Percentiles rank a stretch among this genome's conserved stretches.
Conservation (phyloP, 1,284 basidiomycete species). For the Puccinia brachypodii region DNA sequence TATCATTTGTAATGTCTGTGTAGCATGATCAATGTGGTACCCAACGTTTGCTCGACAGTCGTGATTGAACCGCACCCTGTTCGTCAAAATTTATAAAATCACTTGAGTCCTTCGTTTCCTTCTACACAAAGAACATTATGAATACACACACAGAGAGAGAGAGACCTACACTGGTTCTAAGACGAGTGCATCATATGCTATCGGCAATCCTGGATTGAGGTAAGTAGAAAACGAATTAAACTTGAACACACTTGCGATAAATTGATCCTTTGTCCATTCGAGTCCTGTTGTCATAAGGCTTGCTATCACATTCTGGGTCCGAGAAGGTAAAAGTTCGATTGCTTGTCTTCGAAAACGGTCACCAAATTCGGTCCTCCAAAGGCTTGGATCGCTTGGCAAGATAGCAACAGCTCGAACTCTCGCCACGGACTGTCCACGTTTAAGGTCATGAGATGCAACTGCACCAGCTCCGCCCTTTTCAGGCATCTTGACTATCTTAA, state of each 20-base stretch:
- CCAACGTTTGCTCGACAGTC: conserved; percentile 35
- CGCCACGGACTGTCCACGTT: not conserved
- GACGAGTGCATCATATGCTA: conserved; percentile 3
- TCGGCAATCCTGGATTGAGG: not conserved
- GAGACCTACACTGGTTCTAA: not conserved
- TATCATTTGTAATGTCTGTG: conserved; percentile 21
- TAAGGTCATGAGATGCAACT: not conserved
- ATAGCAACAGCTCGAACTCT: not conserved
- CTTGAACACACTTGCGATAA: not conserved
- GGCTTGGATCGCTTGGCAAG: not conserved
- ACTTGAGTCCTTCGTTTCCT: no score
- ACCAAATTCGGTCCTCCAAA: not conserved
- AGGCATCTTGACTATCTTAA: conserved; percentile 37
- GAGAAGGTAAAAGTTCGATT: conserved; percentile 18
- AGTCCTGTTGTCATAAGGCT: not conserved
- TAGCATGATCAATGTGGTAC: not conserved
- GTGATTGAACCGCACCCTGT: conserved; percentile 31
- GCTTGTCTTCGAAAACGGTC: not conserved
- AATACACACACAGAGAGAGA: not conserved
- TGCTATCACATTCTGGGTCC: not conserved
- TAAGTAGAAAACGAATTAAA: not conserved
- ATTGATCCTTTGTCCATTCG: not conserved
- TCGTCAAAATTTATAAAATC: not conserved
- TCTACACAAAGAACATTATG: not conserved
- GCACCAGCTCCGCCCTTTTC: conserved; percentile 28